phyloP scores from a whole-genome alignment of 2,329 filamentous ascomycete species.

The Hymenoscyphus repandus region DNA sequence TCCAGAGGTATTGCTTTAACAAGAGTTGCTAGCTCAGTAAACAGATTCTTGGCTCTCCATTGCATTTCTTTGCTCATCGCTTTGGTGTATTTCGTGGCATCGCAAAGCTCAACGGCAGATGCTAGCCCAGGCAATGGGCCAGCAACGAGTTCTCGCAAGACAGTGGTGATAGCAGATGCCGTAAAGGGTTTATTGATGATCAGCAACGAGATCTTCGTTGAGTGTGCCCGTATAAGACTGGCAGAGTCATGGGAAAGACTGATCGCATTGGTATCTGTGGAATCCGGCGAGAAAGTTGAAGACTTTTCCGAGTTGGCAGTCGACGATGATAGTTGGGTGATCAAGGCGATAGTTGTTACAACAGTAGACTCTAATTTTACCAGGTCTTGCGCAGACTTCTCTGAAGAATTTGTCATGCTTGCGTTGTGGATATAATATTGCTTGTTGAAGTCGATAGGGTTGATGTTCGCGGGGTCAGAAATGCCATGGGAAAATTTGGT shows the following conservation, averaged over 20 bases:
- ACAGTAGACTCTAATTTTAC: no score
- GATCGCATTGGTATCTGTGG: conserved; percentile 48
- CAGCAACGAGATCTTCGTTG: conserved; percentile 81
- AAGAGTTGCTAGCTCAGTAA: conserved; percentile 59
- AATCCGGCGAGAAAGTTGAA: neutral
- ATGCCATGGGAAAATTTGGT: neutral
- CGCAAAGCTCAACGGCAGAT: conserved; percentile 62
- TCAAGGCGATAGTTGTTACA: no score
- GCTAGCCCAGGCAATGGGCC: conserved; percentile 71
- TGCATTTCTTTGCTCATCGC: conserved; percentile 60
- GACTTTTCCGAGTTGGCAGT: neutral
- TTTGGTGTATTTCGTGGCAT: conserved; percentile 54
- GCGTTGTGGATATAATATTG: no score
- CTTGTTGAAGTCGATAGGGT: no score
- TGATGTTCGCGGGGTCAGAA: no score
- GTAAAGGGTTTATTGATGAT: conserved; percentile 85
- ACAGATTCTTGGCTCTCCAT: conserved; percentile 50
- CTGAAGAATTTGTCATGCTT: no score
- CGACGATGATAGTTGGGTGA: neutral
- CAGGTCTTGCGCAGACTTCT: no score
- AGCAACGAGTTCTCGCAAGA: conserved; percentile 67
- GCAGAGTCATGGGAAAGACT: conserved; percentile 67
- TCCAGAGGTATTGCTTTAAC: conserved; percentile 55
- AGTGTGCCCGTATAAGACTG: conserved; percentile 71
- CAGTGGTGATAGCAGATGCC: conserved; percentile 63